These are phyloP conservation scores for Dendrobium officinale DNA, from an alignment of 106 monocot species.

Conservation along the genomic window DNA sequence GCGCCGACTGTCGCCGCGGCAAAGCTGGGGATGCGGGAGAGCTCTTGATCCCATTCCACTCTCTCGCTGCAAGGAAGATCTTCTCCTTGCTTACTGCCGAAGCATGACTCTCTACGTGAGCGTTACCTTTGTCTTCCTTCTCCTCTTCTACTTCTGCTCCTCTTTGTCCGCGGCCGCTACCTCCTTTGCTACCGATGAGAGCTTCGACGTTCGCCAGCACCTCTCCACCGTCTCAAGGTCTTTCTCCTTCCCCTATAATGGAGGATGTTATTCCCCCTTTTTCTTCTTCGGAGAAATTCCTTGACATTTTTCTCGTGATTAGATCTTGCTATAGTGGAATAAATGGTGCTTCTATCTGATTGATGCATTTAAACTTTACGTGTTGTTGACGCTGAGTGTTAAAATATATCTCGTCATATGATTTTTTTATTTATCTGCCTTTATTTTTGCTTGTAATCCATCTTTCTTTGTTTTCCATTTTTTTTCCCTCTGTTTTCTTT, in stretches of 20 bases:
- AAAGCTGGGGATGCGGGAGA: too few relatives aligned
- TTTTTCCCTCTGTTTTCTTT: neutral
- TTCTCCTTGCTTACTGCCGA: neutral
- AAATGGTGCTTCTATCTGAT: neutral
- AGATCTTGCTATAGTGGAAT: neutral
- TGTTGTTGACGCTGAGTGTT: neutral
- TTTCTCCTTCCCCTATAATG: neutral
- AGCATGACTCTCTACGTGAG: neutral
- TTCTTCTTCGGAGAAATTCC: neutral
- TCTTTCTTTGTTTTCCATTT: neutral
- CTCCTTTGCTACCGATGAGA: neutral
- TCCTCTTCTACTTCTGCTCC: neutral
- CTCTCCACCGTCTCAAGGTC: conserved; percentile 11
- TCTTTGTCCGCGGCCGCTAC: neutral
- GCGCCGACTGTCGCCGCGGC: too few relatives aligned
- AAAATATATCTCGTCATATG: neutral
- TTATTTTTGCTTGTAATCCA: neutral
- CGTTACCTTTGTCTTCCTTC: neutral
- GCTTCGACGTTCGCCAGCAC: conserved; percentile 9
- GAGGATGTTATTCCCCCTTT: neutral
- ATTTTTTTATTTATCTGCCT: neutral
- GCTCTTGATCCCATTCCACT: too few relatives aligned
- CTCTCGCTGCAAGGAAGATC: neutral
- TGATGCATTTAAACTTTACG: neutral
- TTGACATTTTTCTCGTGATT: neutral